Conservation (phyloP, 768 basidiomycete genomes). For the Gelatoporia subvermispora region DNA sequence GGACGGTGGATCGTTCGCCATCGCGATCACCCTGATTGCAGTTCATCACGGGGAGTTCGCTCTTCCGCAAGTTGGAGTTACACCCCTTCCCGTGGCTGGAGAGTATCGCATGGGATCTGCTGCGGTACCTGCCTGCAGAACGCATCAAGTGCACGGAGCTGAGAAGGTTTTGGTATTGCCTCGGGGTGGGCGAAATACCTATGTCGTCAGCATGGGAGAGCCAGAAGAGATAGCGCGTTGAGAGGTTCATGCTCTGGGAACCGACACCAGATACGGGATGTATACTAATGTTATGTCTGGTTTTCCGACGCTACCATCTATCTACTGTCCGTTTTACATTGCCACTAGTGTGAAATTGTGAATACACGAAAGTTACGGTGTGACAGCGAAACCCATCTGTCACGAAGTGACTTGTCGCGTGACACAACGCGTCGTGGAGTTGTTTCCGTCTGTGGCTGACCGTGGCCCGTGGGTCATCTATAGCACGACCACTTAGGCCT, state of each 20-base stretch:
- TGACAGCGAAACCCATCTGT: slow-evolving; percentile 10
- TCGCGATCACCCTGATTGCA: slow-evolving; percentile 77
- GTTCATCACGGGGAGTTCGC: slow-evolving; percentile 77
- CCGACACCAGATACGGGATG: no score
- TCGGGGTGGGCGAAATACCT: slow-evolving; percentile 76
- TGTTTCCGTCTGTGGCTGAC: slow-evolving; percentile 1
- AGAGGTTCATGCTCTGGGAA: no score
- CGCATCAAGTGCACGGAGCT: slow-evolving; percentile 82
- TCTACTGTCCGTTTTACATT: no score
- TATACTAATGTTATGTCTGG: background rate
- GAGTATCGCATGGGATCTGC: slow-evolving; percentile 54
- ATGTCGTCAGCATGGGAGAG: slow-evolving; percentile 68
- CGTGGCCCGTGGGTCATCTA: background rate
- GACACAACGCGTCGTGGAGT: slow-evolving; percentile 10
- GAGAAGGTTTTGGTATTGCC: slow-evolving; percentile 79
- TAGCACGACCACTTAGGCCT: background rate
- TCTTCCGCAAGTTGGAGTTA: slow-evolving; percentile 69
- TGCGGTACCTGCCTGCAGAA: slow-evolving; percentile 64
- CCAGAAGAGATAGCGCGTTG: background rate
- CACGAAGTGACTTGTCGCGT: slow-evolving; percentile 4
- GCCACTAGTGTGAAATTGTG: no score
- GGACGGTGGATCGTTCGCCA: slow-evolving; percentile 56
- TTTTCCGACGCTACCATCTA: no score
- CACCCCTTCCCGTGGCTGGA: slow-evolving; percentile 49
- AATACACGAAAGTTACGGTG: no score